Evolutionary conservation across 768 basidiomycete genomes (phyloP).

Genomic region (Albatrellus ellisii): DNA sequence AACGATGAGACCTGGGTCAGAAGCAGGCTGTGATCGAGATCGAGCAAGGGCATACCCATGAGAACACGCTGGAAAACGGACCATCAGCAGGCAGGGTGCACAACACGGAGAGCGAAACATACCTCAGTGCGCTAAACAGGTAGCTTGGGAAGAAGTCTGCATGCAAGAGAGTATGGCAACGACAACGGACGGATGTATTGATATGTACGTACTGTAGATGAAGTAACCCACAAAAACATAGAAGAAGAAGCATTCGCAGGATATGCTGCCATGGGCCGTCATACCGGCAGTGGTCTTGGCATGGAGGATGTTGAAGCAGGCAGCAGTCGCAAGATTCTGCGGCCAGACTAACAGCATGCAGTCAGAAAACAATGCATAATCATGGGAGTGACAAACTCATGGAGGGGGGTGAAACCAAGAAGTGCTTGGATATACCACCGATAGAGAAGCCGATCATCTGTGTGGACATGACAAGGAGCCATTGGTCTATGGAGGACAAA

Average conservation of each 20-base stretch:
- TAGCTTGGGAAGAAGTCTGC: background rate
- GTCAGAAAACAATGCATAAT: constrained; percentile 46
- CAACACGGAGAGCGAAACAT: background rate
- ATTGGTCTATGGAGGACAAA: constrained; percentile 13
- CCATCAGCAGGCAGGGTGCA: too few relatives aligned
- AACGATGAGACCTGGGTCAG: too few relatives aligned
- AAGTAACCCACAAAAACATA: constrained; percentile 29
- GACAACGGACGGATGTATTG: background rate
- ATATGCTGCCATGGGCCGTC: constrained; percentile 42
- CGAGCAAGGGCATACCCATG: constrained; percentile 29
- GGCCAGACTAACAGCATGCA: constrained; percentile 34
- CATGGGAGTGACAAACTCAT: constrained; percentile 26
- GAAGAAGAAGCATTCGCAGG: constrained; percentile 65
- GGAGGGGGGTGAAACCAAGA: constrained; percentile 45
- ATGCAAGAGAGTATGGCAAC: background rate
- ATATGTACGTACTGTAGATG: background rate
- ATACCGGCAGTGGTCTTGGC: constrained; percentile 49
- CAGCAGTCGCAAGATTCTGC: constrained; percentile 36
- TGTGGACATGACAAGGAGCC: constrained; percentile 63
- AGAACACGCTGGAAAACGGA: constrained; percentile 25
- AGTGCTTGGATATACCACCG: constrained; percentile 58
- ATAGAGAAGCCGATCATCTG: constrained; percentile 71
- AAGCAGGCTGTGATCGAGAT: too few relatives aligned
- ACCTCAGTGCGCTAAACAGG: constrained; percentile 24
- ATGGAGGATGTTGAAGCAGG: constrained; percentile 64